phyloP scores from a whole-genome alignment of 345 rosid species.

The Acer saccharum region DNA sequence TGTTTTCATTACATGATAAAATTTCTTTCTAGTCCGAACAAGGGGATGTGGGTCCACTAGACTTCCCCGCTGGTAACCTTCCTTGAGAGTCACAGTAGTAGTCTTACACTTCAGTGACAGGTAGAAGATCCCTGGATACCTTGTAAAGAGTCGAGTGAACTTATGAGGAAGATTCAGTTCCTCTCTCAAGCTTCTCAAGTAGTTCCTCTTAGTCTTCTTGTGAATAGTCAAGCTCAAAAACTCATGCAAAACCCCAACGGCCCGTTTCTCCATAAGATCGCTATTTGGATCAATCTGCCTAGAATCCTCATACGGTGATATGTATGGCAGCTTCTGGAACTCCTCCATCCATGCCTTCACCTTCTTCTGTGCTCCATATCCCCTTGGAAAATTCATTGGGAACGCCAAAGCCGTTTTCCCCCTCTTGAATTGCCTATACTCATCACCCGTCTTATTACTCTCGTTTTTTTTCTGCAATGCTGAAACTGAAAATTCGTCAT shows the following conservation, averaged over 20 bases:
- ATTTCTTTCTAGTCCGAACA: constrained; percentile 66
- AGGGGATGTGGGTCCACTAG: constrained; percentile 85
- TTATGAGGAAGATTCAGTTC: constrained; percentile 84
- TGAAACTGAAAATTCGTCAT: constrained; percentile 67
- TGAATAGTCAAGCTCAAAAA: constrained; percentile 84
- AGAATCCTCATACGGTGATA: constrained; percentile 89
- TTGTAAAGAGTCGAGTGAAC: constrained; percentile 83
- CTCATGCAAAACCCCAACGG: constrained; percentile 91
- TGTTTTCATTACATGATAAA: constrained; percentile 87
- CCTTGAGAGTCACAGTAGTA: constrained; percentile 80
- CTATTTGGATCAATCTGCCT: constrained; percentile 73
- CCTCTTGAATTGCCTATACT: constrained; percentile 73
- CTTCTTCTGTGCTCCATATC: constrained; percentile 93
- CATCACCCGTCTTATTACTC: constrained; percentile 39
- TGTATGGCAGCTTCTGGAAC: constrained; percentile 90
- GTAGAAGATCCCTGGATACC: constrained; percentile 95
- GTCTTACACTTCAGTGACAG: constrained; percentile 96
- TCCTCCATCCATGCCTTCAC: constrained; percentile 97
- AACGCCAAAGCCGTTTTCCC: constrained; percentile 70
- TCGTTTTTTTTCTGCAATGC: constrained; percentile 64
- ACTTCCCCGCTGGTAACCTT: constrained; percentile 80
- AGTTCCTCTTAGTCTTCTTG: constrained; percentile 95
- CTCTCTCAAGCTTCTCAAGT: constrained; percentile 84
- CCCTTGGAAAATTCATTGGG: constrained; percentile 88
- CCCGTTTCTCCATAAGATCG: constrained; percentile 96